These are phyloP conservation scores for Apiotrichum gracile DNA, from an alignment of 1,284 basidiomycete genomes.

Conservation along the genomic window DNA sequence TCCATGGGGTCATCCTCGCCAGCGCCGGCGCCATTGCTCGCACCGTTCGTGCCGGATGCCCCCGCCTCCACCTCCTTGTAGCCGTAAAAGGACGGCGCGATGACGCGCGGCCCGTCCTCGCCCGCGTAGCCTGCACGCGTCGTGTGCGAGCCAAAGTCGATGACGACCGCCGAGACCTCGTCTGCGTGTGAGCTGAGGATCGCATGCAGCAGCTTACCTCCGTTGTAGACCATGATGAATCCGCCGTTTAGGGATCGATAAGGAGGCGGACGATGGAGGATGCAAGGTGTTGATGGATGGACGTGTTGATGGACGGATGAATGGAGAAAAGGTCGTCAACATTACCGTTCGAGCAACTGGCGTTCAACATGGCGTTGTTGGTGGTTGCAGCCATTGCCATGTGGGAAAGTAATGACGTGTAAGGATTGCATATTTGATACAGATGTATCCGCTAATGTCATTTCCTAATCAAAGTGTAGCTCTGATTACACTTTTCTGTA, in stretches of 20 bases:
- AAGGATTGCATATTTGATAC: too few species aligned
- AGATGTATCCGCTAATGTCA: too few species aligned
- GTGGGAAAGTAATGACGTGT: too few species aligned
- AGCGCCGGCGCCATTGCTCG: neutral
- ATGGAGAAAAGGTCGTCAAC: conserved; percentile 12
- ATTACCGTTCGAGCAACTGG: neutral
- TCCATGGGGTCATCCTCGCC: conserved; percentile 20
- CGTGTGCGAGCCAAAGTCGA: conserved; percentile 88
- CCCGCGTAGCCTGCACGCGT: conserved; percentile 93
- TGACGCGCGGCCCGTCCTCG: conserved; percentile 89
- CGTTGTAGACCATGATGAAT: conserved; percentile 44
- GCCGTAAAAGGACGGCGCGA: conserved; percentile 85
- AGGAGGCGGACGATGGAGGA: too few species aligned
- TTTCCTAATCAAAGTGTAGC: too few species aligned
- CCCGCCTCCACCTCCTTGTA: conserved; percentile 53
- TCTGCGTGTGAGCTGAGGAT: conserved; percentile 24
- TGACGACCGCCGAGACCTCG: conserved; percentile 81
- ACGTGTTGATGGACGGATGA: neutral
- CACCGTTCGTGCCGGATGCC: conserved; percentile 5
- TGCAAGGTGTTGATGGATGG: neutral
- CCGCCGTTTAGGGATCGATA: neutral
- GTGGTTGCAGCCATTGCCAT: too few species aligned
- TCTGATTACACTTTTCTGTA: too few species aligned
- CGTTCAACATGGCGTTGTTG: too few species aligned
- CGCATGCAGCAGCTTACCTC: conserved; percentile 22